Evolutionary conservation across 2,329 filamentous ascomycete species (phyloP), one percentile per base, ranked within the genome.

Genomic region (Pseudocercospora eumusae): DNA sequence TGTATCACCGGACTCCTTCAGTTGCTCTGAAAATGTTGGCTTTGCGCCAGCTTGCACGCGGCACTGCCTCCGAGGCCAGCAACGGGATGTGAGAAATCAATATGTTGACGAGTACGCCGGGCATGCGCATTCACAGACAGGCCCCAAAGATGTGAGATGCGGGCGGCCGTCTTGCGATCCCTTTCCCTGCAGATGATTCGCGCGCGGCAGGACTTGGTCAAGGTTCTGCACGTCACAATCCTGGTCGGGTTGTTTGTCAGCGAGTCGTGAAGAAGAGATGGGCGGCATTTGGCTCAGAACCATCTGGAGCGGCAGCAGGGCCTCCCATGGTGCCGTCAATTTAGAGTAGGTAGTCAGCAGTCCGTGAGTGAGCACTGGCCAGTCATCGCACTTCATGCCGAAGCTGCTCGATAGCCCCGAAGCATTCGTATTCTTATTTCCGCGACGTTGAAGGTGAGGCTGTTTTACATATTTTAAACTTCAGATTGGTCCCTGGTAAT

Each of bases 151-250:
- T 33, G 59, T 45, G 33, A 57, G 54, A 47, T 61, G 59, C 59
- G 57, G 59, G 56, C 56, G 10, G 31, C 44, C 44, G 44, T 23
- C 21, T 20, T 42, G 42, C 28, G 52, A 52, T 52, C 47, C 47
- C 21, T 52, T 25, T 52, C 6, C 6, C 18, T 54, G 52, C 28
- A 50, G 27, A 55, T 36, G 60, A 59, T 58, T 57, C 49, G 60
- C 60, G 56, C 47, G 56, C 52, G 42, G 33, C 28, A 54, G 52
- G 28, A 54, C 40, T 7, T 54, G 28, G 28, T 33, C 47, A 57
- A 27, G 42, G 45, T 33, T 40, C 56, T 62, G 60, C 63, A 64
- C 63, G 63, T 61, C 61, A 64, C 61, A 54, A 64, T 64, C 57
- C 63, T 25, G 52, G 60, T 42, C 44, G 10, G 33, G 50, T 33